Percentiles rank a stretch among this genome's conserved stretches.
Evolutionary conservation across 2,329 filamentous ascomycete genomes (phyloP).

Genomic region (Fusarium sacchari): DNA sequence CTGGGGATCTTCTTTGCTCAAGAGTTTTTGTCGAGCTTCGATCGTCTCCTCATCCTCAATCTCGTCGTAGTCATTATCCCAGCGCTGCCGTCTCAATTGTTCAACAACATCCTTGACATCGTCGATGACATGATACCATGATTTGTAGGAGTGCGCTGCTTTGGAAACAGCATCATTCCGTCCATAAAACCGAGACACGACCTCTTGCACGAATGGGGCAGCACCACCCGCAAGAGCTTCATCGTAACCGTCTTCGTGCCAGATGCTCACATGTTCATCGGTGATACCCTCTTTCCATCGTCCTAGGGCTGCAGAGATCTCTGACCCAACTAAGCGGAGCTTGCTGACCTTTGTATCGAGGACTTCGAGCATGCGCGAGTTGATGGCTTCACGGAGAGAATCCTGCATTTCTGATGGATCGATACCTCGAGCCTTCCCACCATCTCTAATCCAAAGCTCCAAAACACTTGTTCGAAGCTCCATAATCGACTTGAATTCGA

Average conservation of each 20-base stretch:
- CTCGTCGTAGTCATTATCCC: slow-evolving; percentile 79
- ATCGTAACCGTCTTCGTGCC: slow-evolving; percentile 72
- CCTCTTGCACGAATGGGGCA: slow-evolving; percentile 72
- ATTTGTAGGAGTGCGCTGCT: slow-evolving; percentile 71
- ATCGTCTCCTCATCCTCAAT: slow-evolving; percentile 79
- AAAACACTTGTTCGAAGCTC: slow-evolving; percentile 75
- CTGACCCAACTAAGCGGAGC: slow-evolving; percentile 71
- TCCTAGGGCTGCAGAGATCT: slow-evolving; percentile 70
- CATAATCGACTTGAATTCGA: slow-evolving; percentile 75
- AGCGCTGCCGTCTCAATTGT: slow-evolving; percentile 72
- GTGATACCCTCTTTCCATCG: slow-evolving; percentile 67
- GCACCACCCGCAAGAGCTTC: slow-evolving; percentile 74
- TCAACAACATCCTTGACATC: slow-evolving; percentile 71
- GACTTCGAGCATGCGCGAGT: slow-evolving; percentile 71
- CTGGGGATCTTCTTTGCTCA: slow-evolving; percentile 78
- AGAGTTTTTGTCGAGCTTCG: slow-evolving; percentile 70
- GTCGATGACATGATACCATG: slow-evolving; percentile 80
- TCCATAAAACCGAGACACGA: slow-evolving; percentile 77
- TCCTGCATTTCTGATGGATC: slow-evolving; percentile 75
- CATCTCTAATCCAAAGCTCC: slow-evolving; percentile 79
- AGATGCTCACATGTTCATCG: slow-evolving; percentile 66
- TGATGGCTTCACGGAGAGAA: slow-evolving; percentile 74
- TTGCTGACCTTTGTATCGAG: slow-evolving; percentile 71
- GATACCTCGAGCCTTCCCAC: slow-evolving; percentile 71
- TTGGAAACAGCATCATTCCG: slow-evolving; percentile 72